phyloP scores from a whole-genome alignment of 352 stramenopile species.

The Globisporangium rhizosaccharum region DNA sequence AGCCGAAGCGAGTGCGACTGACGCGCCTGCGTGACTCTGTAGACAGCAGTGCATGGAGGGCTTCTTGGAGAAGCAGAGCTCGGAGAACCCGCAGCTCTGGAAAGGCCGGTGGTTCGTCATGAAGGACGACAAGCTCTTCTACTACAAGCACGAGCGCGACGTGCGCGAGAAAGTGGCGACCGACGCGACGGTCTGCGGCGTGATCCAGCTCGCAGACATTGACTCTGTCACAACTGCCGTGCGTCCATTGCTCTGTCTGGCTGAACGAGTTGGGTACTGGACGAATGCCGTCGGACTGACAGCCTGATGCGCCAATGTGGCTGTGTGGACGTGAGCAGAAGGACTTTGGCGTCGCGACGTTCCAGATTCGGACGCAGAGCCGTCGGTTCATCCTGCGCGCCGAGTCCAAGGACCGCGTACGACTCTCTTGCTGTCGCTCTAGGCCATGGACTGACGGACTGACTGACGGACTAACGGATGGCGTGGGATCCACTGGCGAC shows the following conservation, averaged over 20 bases:
- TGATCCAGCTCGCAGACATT: conserved; percentile 79
- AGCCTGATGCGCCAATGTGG: background rate
- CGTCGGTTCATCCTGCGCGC: conserved; percentile 75
- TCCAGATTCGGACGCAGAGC: conserved; percentile 79
- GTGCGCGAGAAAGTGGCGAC: conserved; percentile 49
- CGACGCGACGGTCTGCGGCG: conserved; percentile 55
- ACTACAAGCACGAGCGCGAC: conserved; percentile 64
- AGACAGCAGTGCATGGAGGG: conserved; percentile 73
- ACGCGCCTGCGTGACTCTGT: background rate
- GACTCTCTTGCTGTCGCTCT: background rate
- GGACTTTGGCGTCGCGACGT: conserved; percentile 73
- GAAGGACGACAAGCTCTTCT: conserved; percentile 79
- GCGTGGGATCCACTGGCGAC: too few species aligned
- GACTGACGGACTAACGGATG: background rate
- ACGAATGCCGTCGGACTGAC: background rate
- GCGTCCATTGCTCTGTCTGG: conserved; percentile 8
- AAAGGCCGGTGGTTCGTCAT: conserved; percentile 86
- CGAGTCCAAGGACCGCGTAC: conserved; percentile 77
- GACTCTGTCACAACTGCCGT: conserved; percentile 83
- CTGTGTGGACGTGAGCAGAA: conserved; percentile 34
- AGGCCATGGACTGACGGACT: background rate
- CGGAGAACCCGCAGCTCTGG: conserved; percentile 58
- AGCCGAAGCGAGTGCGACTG: background rate
- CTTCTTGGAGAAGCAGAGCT: conserved; percentile 81
- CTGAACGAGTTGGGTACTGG: too few species aligned